Evolutionary conservation across 1,284 basidiomycete genomes (phyloP), one percentile per base, ranked within the genome.

Genomic region (Paramarasmius palmivorus): DNA sequence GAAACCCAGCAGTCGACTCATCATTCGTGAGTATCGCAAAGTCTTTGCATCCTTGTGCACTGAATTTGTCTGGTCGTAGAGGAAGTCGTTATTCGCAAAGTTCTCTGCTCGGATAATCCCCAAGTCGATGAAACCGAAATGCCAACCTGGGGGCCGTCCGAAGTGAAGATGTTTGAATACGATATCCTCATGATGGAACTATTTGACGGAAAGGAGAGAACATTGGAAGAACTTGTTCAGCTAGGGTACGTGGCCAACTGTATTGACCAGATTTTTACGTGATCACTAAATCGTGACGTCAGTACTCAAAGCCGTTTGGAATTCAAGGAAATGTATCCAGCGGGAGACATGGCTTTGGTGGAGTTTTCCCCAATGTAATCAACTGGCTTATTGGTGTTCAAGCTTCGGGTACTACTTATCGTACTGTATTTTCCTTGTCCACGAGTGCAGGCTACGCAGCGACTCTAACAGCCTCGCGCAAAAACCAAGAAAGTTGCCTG

Each of bases 161-260:
- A 62, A 8, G 57, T 64, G 23, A 60, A 62, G 38, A 64, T 61
- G 17, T 68, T 67, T 52, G 54, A 63, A 15, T 60, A 65, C 15
- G 66, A 69, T 41, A 49, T 69, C 26, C 60, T 59, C 25, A 60
- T 68, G 61, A 59, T 66, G 58, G 58, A 50, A 20, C 29, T 54
- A 5, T 35, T 54, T n/a, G 46, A 47, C 47, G 25, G 47, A 4
- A 34, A 47, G 40, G 47, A 46, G 19, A 29, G 50, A 4, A 56
- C 55, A 4, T n/a, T 53, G 3, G 29, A 26, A 14, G 51, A 56
- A 26, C 47, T 57, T 22, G n/a, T 53, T 29, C 42, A 50, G 34
- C 29, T 57, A 32, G 42, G 47, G 54, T 58, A 40, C 19, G 54
- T n/a, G n/a, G 22, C 19, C n/a, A n/a, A 22, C 32, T 14, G 35